A percentile compares a stretch with the other conserved stretches of the same genome.
These are phyloP conservation scores for Westerdykella ornata DNA, from an alignment of 2,329 filamentous ascomycete species.

Conservation along the genomic window DNA sequence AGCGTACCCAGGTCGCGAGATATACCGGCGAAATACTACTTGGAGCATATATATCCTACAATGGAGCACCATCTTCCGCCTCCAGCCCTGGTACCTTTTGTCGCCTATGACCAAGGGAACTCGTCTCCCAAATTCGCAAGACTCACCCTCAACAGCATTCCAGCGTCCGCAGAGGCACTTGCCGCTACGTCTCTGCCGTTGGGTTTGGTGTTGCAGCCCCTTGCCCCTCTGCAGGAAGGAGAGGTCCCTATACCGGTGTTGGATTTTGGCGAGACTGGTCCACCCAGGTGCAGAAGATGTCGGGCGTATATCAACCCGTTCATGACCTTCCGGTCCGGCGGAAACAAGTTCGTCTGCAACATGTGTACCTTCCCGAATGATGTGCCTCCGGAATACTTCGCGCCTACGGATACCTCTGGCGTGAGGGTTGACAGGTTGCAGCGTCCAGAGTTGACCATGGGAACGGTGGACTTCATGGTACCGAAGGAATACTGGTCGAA, in stretches of 20 bases:
- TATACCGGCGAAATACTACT: slow-evolving; percentile 71
- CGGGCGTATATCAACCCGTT: slow-evolving; percentile 98
- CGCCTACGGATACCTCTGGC: slow-evolving; percentile 79
- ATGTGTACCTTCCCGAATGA: slow-evolving; percentile 98
- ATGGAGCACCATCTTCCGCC: slow-evolving; percentile 92
- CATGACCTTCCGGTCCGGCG: slow-evolving; percentile 91
- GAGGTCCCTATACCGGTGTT: slow-evolving; percentile 84
- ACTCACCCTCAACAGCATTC: slow-evolving; percentile 89
- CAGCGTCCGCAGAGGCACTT: slow-evolving; percentile 71
- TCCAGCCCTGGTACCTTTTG: slow-evolving; percentile 78
- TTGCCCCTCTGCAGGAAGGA: slow-evolving; percentile 74
- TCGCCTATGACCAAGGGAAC: slow-evolving; percentile 94
- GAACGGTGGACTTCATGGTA: slow-evolving; percentile 92
- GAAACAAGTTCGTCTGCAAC: slow-evolving; percentile 96
- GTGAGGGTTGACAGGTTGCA: slow-evolving; percentile 81
- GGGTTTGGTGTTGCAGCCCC: slow-evolving; percentile 79
- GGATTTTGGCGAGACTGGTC: slow-evolving; percentile 87
- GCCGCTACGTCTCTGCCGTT: slow-evolving; percentile 75
- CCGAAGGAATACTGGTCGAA: slow-evolving; percentile 99
- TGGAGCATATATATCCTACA: slow-evolving; percentile 84
- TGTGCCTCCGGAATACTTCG: slow-evolving; percentile 85
- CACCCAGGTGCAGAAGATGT: slow-evolving; percentile 86
- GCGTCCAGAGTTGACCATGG: slow-evolving; percentile 79
- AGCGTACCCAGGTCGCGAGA: slow-evolving; percentile 85
- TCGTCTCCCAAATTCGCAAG: slow-evolving; percentile 90